phyloP scores from a whole-genome alignment of 2,329 filamentous ascomycete species.

The Penicillium sp. region DNA sequence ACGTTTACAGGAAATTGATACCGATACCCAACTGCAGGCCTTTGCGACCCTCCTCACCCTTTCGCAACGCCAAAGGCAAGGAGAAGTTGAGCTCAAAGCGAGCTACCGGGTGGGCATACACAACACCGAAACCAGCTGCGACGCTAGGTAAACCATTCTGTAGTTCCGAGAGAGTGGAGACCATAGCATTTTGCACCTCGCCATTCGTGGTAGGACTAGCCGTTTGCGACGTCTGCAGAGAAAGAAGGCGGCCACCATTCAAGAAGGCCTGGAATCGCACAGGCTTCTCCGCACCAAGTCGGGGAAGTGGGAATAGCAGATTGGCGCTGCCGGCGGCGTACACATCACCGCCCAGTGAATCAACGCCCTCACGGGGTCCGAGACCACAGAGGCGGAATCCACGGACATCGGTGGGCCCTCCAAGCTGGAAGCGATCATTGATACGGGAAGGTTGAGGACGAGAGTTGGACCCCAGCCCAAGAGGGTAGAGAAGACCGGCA shows the following conservation, averaged over 20 bases:
- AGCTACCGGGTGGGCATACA: constrained; percentile 91
- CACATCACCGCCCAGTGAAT: constrained; percentile 86
- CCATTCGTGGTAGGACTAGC: constrained; percentile 48
- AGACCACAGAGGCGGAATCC: constrained; percentile 88
- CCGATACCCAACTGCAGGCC: constrained; percentile 93
- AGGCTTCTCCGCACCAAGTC: constrained; percentile 74
- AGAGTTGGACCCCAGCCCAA: constrained; percentile 58
- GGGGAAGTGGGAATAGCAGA: constrained; percentile 78
- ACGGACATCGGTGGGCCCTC: constrained; percentile 88
- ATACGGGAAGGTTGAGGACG: constrained; percentile 67
- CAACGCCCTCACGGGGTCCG: constrained; percentile 78
- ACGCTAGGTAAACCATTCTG: constrained; percentile 74
- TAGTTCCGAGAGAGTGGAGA: constrained; percentile 65
- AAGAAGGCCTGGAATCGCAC: constrained; percentile 85
- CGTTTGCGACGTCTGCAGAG: constrained; percentile 58
- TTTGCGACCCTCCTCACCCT: constrained; percentile 83
- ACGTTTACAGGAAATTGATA: constrained; percentile 76
- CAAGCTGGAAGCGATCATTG: constrained; percentile 93
- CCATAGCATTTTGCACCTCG: constrained; percentile 45
- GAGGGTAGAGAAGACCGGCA: constrained; percentile 76
- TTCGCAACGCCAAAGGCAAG: constrained; percentile 74
- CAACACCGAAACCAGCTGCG: constrained; percentile 81
- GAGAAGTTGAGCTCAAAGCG: constrained; percentile 96
- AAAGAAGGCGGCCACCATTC: constrained; percentile 81
- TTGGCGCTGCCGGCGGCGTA: constrained; percentile 87